These are phyloP conservation scores for Linderina pennispora DNA, from an alignment of 192 early-diverging fungal species.

Conservation along the genomic window DNA sequence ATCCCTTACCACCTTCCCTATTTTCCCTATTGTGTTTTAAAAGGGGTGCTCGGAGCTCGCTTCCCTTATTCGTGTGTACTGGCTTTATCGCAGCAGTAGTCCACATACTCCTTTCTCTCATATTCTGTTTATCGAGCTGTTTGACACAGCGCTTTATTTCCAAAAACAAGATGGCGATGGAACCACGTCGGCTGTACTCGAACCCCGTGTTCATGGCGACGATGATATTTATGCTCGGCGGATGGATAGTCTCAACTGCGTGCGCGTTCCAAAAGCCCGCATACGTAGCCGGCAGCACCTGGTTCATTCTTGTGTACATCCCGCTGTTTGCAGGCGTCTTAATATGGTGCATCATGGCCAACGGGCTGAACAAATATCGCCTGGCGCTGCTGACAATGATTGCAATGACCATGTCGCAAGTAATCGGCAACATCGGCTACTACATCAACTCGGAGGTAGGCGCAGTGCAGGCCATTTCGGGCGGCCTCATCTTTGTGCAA, in stretches of 20 bases:
- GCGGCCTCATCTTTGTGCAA: slow-evolving; percentile 45
- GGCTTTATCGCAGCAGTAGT: too few relatives aligned
- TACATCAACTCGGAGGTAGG: slow-evolving; percentile 43
- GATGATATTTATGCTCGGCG: slow-evolving; percentile 34
- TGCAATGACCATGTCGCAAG: slow-evolving; percentile 27
- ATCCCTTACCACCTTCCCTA: neutral
- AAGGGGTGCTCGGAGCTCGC: neutral
- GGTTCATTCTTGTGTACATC: slow-evolving; percentile 42
- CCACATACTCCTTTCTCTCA: too few relatives aligned
- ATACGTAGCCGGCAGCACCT: slow-evolving; percentile 35
- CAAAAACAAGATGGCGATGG: too few relatives aligned
- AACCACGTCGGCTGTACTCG: slow-evolving; percentile 32
- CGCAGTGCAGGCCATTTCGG: slow-evolving; percentile 41
- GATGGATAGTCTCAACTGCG: slow-evolving; percentile 21
- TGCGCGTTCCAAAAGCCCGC: slow-evolving; percentile 32
- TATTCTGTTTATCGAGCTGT: too few relatives aligned
- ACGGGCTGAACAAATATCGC: slow-evolving; percentile 40
- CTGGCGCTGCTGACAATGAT: slow-evolving; percentile 42
- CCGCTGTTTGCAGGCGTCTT: slow-evolving; percentile 15
- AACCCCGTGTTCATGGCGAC: slow-evolving; percentile 43
- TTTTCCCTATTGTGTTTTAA: neutral
- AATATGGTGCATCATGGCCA: slow-evolving; percentile 18
- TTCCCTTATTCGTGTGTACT: slow-evolving; percentile 1
- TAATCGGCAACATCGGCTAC: slow-evolving; percentile 38
- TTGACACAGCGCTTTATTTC: too few relatives aligned